Percentiles rank a stretch among this genome's conserved stretches.
Conservation (phyloP, 345 rosid genomes). For the Pistacia atlantica region DNA sequence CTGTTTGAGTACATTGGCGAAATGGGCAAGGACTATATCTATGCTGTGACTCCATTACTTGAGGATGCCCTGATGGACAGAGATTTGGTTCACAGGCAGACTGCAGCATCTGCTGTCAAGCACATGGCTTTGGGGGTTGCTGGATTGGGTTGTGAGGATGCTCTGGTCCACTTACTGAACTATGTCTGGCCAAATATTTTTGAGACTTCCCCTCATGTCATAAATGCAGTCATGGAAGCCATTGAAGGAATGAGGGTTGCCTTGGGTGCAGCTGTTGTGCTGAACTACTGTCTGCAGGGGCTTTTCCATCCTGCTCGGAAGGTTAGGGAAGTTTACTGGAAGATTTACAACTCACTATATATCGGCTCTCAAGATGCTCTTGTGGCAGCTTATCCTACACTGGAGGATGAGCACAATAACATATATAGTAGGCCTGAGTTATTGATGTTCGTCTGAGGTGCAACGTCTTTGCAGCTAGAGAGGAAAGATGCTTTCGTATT, state of each 20-base stretch:
- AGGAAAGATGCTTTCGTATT: background rate
- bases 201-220: constrained; percentile 98
- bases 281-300: constrained; percentile 97
- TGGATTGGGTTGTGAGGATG: constrained; percentile 98
- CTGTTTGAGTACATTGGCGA: constrained; percentile 97
- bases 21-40: constrained; percentile 98
- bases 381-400: constrained; percentile 86
- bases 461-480: background rate
- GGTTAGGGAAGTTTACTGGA: constrained; percentile 99
- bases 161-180: constrained; percentile 82
- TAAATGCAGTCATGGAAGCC: constrained; percentile 98
- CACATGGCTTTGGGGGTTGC: constrained; percentile 99
- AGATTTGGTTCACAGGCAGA: constrained; percentile 96
- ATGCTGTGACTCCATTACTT: constrained; percentile 97
- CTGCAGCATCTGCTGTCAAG: constrained; percentile 97
- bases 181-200: constrained; percentile 98
- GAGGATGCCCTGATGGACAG: constrained; percentile 99
- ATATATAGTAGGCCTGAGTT: constrained; percentile 93
- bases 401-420: constrained; percentile 79
- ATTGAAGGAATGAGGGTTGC: constrained; percentile 98
- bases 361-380: constrained; percentile 93
- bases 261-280: constrained; percentile 78
- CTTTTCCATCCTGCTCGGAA: constrained; percentile 97
- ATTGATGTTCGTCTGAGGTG: constrained; percentile 60
- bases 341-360: constrained; percentile 93